A percentile compares a stretch with the other conserved stretches of the same genome.
These are phyloP conservation scores for Xylaria sp. DNA, from an alignment of 2,329 filamentous ascomycete genomes.

Conservation along the genomic window DNA sequence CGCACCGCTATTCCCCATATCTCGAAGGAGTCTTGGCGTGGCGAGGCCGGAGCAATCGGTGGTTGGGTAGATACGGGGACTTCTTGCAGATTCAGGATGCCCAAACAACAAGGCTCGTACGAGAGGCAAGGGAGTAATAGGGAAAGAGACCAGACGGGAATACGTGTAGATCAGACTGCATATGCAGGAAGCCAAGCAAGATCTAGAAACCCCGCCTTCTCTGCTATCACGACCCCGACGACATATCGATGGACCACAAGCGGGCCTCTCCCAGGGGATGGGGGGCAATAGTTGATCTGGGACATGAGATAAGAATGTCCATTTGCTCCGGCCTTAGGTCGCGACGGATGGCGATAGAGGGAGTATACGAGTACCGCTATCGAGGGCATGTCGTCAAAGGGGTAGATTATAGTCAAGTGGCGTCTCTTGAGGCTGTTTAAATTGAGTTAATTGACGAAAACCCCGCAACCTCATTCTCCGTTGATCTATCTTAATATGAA, in stretches of 20 bases:
- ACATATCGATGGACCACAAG: constrained; percentile 21
- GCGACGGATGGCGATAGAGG: constrained; percentile 26
- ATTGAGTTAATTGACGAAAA: constrained; percentile 30
- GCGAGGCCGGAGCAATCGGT: constrained; percentile 5
- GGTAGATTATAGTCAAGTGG: constrained; percentile 23
- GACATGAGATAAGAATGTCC: constrained; percentile 26
- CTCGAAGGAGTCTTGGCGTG: constrained; percentile 26
- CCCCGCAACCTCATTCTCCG: constrained; percentile 31
- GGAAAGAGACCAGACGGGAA: constrained; percentile 21
- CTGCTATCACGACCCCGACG: constrained; percentile 24
- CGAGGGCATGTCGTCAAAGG: constrained; percentile 6
- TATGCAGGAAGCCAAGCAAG: constrained; percentile 31
- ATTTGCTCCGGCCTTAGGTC: constrained; percentile 7
- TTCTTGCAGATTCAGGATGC: constrained; percentile 19
- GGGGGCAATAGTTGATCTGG: constrained; percentile 15
- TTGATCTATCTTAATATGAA: constrained; percentile 25
- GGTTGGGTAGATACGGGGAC: constrained; percentile 8
- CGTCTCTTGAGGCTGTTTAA: constrained; percentile 22
- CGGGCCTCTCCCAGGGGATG: constrained; percentile 21
- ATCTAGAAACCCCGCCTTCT: constrained; percentile 27
- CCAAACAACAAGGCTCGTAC: constrained; percentile 14
- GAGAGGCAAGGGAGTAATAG: constrained; percentile 16
- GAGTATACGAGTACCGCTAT: constrained; percentile 21
- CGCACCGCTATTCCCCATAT: constrained; percentile 18
- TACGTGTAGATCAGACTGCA: constrained; percentile 30